These are phyloP conservation scores for Trypethelium eluteriae DNA, from an alignment of 495 filamentous ascomycete species.

Conservation along the genomic window DNA sequence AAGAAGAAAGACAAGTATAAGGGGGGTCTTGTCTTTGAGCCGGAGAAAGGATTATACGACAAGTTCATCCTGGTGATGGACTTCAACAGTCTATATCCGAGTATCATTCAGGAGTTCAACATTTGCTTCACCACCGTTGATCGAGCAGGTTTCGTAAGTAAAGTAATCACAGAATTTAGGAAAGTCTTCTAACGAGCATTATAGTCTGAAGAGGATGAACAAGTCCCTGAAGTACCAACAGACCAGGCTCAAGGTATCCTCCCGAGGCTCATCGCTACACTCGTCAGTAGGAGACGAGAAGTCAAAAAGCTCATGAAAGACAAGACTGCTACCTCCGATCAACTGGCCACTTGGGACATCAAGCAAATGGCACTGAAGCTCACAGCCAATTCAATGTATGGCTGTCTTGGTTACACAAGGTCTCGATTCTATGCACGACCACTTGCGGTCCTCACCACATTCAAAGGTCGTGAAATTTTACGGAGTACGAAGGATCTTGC, in stretches of 20 bases:
- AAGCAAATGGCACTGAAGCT: slow-evolving; percentile 94
- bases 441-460: slow-evolving; percentile 90
- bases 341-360: slow-evolving; percentile 94
- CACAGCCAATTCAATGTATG: slow-evolving; percentile 99
- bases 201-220: slow-evolving; percentile 73
- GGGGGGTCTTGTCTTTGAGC: slow-evolving; percentile 95
- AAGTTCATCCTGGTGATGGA: slow-evolving; percentile 98
- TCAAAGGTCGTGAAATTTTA: slow-evolving; percentile 95
- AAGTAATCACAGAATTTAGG: slow-evolving; percentile 2
- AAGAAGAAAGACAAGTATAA: slow-evolving; percentile 99
- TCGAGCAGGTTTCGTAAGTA: slow-evolving; percentile 52
- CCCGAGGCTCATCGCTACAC: slow-evolving; percentile 78
- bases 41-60: slow-evolving; percentile 94
- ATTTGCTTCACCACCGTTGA: slow-evolving; percentile 99
- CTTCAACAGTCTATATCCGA: slow-evolving; percentile 97
- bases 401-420: slow-evolving; percentile 89
- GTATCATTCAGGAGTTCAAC: slow-evolving; percentile 98
- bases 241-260: slow-evolving; percentile 70
- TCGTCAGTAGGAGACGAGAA: slow-evolving; percentile 77
- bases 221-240: slow-evolving; percentile 56
- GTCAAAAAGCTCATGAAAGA: slow-evolving; percentile 97
- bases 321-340: slow-evolving; percentile 72
- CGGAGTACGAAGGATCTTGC: slow-evolving; percentile 90
- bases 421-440: slow-evolving; percentile 96
- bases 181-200: slow-evolving; percentile 11